phyloP scores from a whole-genome alignment of 2,329 filamentous ascomycete genomes.

The Colletotrichum chlorophyti region DNA sequence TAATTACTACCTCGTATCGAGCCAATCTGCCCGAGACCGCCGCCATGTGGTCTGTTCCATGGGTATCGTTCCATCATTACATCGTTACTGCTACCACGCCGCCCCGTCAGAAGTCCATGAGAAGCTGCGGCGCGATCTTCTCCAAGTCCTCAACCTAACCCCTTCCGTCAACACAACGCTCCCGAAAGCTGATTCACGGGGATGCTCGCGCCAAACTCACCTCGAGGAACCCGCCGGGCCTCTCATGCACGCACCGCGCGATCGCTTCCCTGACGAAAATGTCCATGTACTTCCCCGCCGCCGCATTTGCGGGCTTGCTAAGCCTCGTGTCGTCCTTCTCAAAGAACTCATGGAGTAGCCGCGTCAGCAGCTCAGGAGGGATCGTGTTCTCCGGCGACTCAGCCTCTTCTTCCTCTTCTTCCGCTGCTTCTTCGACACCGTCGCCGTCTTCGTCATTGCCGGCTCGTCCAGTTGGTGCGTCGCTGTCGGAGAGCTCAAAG shows the following conservation, averaged over 20 bases:
- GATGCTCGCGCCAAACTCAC: slow-evolving; percentile 60
- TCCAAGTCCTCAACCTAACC: slow-evolving; percentile 84
- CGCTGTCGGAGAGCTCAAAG: slow-evolving; percentile 43
- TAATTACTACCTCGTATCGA: neutral
- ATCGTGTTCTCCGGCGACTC: slow-evolving; percentile 59
- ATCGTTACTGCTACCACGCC: neutral
- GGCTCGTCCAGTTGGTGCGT: slow-evolving; percentile 18
- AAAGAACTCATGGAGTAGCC: slow-evolving; percentile 82
- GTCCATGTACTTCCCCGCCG: slow-evolving; percentile 86
- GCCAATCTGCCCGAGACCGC: too few relatives aligned
- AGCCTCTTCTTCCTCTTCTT: slow-evolving; percentile 36
- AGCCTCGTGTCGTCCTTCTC: slow-evolving; percentile 74
- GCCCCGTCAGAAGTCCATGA: slow-evolving; percentile 82
- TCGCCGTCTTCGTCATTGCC: slow-evolving; percentile 34
- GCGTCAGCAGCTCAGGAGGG: slow-evolving; percentile 76
- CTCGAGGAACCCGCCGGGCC: slow-evolving; percentile 75
- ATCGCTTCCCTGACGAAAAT: slow-evolving; percentile 91
- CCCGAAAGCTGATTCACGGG: neutral
- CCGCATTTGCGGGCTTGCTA: slow-evolving; percentile 76
- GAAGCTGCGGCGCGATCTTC: slow-evolving; percentile 82
- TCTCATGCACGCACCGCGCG: slow-evolving; percentile 77
- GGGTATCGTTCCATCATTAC: neutral
- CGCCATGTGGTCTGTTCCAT: neutral
- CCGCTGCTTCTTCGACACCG: slow-evolving; percentile 29
- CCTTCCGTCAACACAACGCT: neutral